These are phyloP conservation scores for Citrullus colocynthis DNA, from an alignment of 306 rosid genomes.

Conservation along the genomic window DNA sequence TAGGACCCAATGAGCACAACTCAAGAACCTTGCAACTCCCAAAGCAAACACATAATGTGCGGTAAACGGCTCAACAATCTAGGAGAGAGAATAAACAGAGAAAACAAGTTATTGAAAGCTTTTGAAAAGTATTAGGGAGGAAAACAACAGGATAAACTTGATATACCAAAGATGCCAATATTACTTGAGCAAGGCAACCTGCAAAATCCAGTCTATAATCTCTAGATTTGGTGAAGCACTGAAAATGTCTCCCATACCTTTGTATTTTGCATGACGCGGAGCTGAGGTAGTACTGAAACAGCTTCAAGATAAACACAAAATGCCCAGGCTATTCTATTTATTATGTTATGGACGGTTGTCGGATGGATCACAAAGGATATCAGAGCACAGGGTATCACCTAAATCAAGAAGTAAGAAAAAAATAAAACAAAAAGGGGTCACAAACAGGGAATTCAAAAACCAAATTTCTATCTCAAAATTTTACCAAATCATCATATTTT, in stretches of 20 bases:
- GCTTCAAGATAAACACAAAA: slow-evolving; percentile 88
- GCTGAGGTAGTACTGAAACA: slow-evolving; percentile 65
- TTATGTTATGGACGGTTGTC: slow-evolving; percentile 34
- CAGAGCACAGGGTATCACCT: slow-evolving; percentile 52
- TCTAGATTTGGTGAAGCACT: neutral
- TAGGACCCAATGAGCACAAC: slow-evolving; percentile 79
- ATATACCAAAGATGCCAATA: neutral
- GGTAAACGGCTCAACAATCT: slow-evolving; percentile 77
- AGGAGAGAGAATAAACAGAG: slow-evolving; percentile 7
- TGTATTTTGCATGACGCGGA: slow-evolving; percentile 67
- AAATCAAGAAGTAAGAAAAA: slow-evolving; percentile 10
- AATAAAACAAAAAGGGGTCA: neutral
- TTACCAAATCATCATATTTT: neutral
- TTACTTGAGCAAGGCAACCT: neutral
- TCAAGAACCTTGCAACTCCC: slow-evolving; percentile 74
- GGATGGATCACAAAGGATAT: slow-evolving; percentile 54
- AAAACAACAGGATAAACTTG: neutral
- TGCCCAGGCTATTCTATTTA: slow-evolving; percentile 61
- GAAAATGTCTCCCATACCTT: slow-evolving; percentile 22
- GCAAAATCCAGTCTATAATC: neutral
- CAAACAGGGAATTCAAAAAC: neutral
- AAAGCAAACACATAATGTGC: slow-evolving; percentile 78
- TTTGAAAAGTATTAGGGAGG: neutral
- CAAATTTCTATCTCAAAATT: neutral
- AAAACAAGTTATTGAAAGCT: neutral